phyloP scores from a whole-genome alignment of 2,329 filamentous ascomycete genomes.

The Verticillium isaacii region DNA sequence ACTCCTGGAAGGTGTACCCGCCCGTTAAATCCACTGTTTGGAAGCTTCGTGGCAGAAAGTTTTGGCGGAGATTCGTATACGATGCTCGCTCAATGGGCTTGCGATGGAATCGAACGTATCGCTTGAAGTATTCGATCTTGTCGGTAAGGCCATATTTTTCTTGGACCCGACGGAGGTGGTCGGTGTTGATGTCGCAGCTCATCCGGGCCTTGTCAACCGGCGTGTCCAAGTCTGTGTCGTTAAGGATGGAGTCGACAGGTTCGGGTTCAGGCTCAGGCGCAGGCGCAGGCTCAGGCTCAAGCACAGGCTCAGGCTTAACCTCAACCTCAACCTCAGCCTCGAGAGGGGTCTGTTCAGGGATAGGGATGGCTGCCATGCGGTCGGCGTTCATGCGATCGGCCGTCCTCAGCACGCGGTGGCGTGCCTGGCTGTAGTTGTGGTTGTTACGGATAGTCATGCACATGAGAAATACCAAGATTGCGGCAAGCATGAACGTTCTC shows the following conservation, averaged over 20 bases:
- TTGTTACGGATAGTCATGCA: constrained; percentile 35
- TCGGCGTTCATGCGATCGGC: constrained; percentile 5
- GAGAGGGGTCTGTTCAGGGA: constrained; percentile 6
- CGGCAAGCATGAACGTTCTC: constrained; percentile 37
- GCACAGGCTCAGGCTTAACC: too few relatives aligned
- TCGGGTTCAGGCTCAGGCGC: constrained; percentile 21
- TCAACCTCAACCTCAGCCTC: too few relatives aligned
- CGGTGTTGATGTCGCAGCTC: constrained; percentile 45
- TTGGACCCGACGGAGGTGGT: constrained; percentile 39
- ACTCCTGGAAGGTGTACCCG: constrained; percentile 34
- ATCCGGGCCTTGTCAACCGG: constrained; percentile 27
- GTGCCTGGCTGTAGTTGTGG: constrained; percentile 28
- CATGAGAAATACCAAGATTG: constrained; percentile 37
- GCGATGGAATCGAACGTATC: constrained; percentile 48
- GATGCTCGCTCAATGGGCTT: constrained; percentile 43
- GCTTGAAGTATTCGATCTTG: constrained; percentile 50
- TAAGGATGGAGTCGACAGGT: neutral
- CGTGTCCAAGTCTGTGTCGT: constrained; percentile 8
- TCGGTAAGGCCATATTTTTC: constrained; percentile 42
- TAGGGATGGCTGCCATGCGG: constrained; percentile 14
- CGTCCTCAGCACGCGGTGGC: constrained; percentile 31
- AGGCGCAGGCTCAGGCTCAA: too few relatives aligned
- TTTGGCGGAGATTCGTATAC: constrained; percentile 44
- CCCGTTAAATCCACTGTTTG: constrained; percentile 43
- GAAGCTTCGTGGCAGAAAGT: constrained; percentile 41